A percentile compares a stretch with the other conserved stretches of the same genome.
Evolutionary conservation across 2,329 filamentous ascomycete species (phyloP).

Genomic region (Fusarium kyushuense): DNA sequence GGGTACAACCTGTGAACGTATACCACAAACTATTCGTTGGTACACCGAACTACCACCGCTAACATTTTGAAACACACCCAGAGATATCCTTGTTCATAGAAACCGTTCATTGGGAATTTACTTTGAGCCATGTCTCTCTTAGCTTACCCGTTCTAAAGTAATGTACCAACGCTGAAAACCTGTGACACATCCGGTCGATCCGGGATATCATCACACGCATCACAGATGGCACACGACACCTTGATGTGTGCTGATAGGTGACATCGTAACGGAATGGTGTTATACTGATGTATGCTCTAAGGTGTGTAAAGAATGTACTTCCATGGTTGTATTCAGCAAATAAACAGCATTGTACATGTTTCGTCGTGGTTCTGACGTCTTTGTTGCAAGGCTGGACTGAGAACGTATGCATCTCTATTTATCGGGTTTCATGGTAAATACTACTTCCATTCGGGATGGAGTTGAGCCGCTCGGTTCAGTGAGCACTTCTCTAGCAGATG

Average conservation of each 20-base stretch:
- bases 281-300: background rate
- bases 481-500: background rate
- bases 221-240: background rate
- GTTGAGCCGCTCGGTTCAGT: too few relatives aligned
- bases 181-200: background rate
- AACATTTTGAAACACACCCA: background rate
- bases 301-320: conserved; percentile 11
- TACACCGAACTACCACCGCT: background rate
- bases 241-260: background rate
- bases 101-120: background rate
- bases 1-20: background rate
- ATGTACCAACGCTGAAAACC: background rate
- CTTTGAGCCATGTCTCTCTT: background rate
- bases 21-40: background rate
- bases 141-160: background rate
- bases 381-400: background rate
- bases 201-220: background rate
- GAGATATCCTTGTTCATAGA: background rate
- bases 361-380: background rate
- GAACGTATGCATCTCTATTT: background rate
- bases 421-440: background rate
- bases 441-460: too few relatives aligned
- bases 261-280: conserved; percentile 14
- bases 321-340: conserved; percentile 9
- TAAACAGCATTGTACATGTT: background rate